Base-by-base conservation (phyloP, 495 filamentous ascomycete species). In the Tricharina praecox region DNA sequence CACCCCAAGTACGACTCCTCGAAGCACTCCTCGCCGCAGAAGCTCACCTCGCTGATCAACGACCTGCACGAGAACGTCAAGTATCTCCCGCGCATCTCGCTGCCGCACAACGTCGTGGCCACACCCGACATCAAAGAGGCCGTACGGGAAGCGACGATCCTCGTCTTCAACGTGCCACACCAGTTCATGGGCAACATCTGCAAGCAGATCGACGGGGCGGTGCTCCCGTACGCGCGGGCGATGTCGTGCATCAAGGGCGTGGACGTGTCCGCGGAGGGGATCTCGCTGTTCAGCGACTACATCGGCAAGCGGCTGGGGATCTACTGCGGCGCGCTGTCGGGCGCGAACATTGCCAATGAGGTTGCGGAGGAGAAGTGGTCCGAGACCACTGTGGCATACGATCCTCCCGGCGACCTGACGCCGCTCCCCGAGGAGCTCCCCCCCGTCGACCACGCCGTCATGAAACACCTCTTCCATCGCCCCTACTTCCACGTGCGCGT, bases 221-320 rank as follows among this genome's bases (percentile, higher is more conserved):
- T 92, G 55, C 66, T 93, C 13, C 90, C 90, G 0, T 95, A 79
- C 53, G 88, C 92, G 15, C 77, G 92, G 40, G 92, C 85, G 36
- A 81, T 99, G 51, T 93, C 85, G 51, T 99, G 92, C 64, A 96
- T 95, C 64, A 99, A 99, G 70, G 92, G 92, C 51, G 85, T 99
- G 38, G 79, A 90, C 49, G 92, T 99, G 35, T 76, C 78, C 9
- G 76, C 81, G 46, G 73, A 81, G 25, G 82, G 85, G 23, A 73
- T 95, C 49, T 72, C 72, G 50, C 74, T 99, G 18, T 92, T 95
- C 71, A 86, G 79, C n/a, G 92, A 99, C 62, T 83, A 78, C 55
- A 96, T 99, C 59, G 85, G 87, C 49, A 74, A 78, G 56, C 77
- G 76, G 36, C 72, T 99, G 5, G 82, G 79, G 45, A 99, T 99